phyloP scores from a whole-genome alignment of 2,329 filamentous ascomycete species.

The Beauveria australis region DNA sequence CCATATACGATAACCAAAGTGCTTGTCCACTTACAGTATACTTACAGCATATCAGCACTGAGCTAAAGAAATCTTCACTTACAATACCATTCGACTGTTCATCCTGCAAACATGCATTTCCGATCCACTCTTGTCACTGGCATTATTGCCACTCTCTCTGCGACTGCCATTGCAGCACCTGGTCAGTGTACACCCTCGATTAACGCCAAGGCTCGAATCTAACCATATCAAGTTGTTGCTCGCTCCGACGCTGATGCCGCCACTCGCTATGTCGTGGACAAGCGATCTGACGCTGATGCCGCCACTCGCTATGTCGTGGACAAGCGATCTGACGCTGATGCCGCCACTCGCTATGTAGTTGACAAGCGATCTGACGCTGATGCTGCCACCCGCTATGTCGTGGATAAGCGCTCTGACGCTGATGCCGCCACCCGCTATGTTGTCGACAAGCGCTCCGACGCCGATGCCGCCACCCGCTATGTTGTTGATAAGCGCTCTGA shows the following conservation, averaged over 20 bases:
- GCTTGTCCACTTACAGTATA: neutral
- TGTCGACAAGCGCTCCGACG: neutral
- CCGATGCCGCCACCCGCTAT: neutral
- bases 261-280: neutral
- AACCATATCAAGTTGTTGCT: neutral
- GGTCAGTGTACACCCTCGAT: neutral
- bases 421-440: neutral
- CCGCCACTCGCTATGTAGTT: neutral
- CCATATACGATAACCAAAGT: neutral
- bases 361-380: neutral
- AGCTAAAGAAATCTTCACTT: neutral
- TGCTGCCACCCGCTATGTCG: neutral
- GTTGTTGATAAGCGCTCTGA: neutral
- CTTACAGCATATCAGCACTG: neutral
- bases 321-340: neutral
- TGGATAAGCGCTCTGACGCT: neutral
- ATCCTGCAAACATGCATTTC: neutral
- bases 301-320: neutral
- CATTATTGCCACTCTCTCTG: neutral
- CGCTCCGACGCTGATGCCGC: conserved; percentile 1
- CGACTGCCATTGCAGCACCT: neutral
- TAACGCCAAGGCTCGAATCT: neutral
- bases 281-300: neutral
- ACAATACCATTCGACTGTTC: neutral
- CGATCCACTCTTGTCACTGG: neutral